Evolutionary conservation across 2,329 filamentous ascomycete species (phyloP), one percentile per base, ranked within the genome.

Genomic region (Sarocladium strictum): DNA sequence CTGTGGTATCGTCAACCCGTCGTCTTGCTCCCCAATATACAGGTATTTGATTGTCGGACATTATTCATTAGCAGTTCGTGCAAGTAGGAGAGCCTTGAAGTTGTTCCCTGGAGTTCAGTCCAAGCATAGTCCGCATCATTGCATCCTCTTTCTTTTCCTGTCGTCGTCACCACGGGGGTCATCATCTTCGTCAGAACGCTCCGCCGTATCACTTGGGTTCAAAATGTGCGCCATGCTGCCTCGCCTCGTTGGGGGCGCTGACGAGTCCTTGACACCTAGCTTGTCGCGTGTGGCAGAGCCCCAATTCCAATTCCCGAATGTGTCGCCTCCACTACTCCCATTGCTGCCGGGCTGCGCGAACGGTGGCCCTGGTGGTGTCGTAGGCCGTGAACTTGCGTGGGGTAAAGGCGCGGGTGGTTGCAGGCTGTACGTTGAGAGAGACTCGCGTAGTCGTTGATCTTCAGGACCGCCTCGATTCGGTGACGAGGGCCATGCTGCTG

Each of bases 161-260:
- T 83, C 80, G 11, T 82, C 79, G 21, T 84, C 79, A 21, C 76
- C 79, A 29, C 79, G 69, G 0, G 70, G 71, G 41, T 80, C 78
- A 45, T 79, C 78, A 55, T 81, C 80, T 55, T 83, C 80, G 26
- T 81, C 77, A 5, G 78, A 76, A 35, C 77, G 71, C 65, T 82
- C 80, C 5, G 72, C 73, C 19, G 76, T 81, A 53, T 81, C 78
- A 23, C 79, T 79, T 1, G 80, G 80, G 61, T 84, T 84, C n/a
- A 84, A 69, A 17, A 84, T 84, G 57, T 84, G 80, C 0, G 80
- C 80, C 79, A 84, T 83, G 66, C 80, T 84, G 23, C 80, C 79
- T 51, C 80, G 69, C 45, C 80, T 69, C 0, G 80, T 84, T 1
- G 79, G 76, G 2, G 80, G 80, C 0, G 72, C 78, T 1, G 80